phyloP scores from a whole-genome alignment of 495 filamentous ascomycete species.

The Mycothermus thermophilus region DNA sequence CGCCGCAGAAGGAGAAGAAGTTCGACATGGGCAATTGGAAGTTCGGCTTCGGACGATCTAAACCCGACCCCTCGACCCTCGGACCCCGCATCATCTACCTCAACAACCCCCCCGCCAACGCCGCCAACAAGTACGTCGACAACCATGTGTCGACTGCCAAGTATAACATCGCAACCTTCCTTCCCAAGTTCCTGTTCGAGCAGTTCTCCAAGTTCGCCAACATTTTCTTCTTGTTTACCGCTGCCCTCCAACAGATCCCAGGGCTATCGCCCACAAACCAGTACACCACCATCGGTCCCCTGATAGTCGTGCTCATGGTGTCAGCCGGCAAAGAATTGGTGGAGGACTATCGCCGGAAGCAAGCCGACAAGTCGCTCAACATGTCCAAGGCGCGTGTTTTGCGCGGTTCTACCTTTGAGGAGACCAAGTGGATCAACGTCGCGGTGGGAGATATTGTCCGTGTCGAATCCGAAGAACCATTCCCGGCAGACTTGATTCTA shows the following conservation, averaged over 20 bases:
- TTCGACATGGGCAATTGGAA: constrained; percentile 66
- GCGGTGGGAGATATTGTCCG: constrained; percentile 87
- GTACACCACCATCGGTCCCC: constrained; percentile 91
- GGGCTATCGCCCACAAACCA: constrained; percentile 85
- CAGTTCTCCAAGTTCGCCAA: constrained; percentile 99
- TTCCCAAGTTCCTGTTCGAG: constrained; percentile 96
- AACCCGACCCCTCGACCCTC: constrained; percentile 75
- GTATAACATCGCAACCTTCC: constrained; percentile 89
- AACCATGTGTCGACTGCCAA: constrained; percentile 97
- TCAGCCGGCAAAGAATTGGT: constrained; percentile 91
- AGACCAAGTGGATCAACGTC: constrained; percentile 87
- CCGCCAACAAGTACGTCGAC: constrained; percentile 74
- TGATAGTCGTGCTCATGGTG: constrained; percentile 76
- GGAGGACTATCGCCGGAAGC: constrained; percentile 84
- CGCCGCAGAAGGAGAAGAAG: constrained; percentile 39
- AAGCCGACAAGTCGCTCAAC: constrained; percentile 78
- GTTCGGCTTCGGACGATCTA: constrained; percentile 82
- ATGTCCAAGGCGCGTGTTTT: constrained; percentile 75
- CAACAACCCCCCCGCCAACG: constrained; percentile 94
- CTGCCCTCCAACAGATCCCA: constrained; percentile 88
- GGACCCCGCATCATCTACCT: constrained; percentile 90
- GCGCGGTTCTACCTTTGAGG: constrained; percentile 70
- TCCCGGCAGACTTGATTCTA: constrained; percentile 86
- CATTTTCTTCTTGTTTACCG: constrained; percentile 98
- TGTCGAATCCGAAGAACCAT: constrained; percentile 90